Conservation (phyloP, 1,284 basidiomycete species). For the Porodaedalea pini region DNA sequence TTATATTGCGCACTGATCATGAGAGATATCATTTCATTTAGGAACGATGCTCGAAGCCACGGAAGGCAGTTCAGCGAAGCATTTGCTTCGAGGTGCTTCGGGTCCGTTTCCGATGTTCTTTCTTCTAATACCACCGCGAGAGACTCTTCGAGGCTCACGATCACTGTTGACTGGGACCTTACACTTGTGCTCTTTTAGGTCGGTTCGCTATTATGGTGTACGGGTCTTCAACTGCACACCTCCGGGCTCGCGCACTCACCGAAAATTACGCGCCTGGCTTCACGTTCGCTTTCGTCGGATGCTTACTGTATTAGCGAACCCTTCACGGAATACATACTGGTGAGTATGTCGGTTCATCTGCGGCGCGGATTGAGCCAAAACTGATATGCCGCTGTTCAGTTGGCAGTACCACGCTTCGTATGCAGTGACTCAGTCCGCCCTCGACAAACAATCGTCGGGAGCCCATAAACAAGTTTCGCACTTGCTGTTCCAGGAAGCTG, state of each 20-base stretch:
- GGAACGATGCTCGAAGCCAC: neutral
- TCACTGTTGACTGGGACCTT: neutral
- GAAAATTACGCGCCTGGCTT: conserved; percentile 3
- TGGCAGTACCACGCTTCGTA: neutral
- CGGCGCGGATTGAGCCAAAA: neutral
- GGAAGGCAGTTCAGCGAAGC: neutral
- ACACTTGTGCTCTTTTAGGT: conserved; percentile 5
- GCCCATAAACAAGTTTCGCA: neutral
- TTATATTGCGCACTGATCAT: neutral
- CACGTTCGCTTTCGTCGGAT: neutral
- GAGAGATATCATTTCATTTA: conserved; percentile 11
- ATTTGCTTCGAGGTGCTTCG: conserved; percentile 3
- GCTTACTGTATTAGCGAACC: neutral
- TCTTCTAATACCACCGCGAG: conserved; percentile 9
- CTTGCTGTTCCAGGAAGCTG: neutral
- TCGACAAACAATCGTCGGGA: neutral
- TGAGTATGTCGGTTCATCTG: neutral
- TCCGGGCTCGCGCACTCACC: conserved; percentile 3
- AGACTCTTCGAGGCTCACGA: conserved; percentile 4
- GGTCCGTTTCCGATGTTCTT: neutral
- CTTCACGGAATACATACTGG: neutral
- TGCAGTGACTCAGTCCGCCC: neutral
- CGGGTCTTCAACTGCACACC: conserved; percentile 1
- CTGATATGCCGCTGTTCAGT: neutral
- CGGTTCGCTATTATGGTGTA: neutral